These are phyloP conservation scores for Barnettozyma sp. DNA, from an alignment of 805 yeast species.

Conservation along the genomic window DNA sequence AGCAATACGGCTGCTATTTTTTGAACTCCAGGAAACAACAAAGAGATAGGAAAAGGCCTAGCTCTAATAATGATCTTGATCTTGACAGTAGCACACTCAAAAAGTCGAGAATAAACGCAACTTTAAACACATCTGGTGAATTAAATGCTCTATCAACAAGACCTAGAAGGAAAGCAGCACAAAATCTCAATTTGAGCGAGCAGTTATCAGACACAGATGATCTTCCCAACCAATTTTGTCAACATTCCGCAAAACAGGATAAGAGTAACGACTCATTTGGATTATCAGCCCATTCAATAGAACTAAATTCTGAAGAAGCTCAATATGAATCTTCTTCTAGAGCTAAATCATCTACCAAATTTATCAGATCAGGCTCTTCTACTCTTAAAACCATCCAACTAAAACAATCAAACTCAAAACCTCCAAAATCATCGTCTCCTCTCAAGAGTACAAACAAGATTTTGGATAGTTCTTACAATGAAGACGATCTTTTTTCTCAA, in stretches of 20 bases:
- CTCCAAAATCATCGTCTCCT: conserved; percentile 3
- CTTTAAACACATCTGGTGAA: background rate
- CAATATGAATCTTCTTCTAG: conserved; percentile 10
- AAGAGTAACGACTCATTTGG: conserved; percentile 20
- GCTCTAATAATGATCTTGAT: conserved; percentile 1
- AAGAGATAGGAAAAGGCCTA: no score
- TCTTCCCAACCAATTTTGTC: background rate
- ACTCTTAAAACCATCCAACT: conserved; percentile 1
- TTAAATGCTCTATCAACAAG: background rate
- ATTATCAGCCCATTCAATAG: conserved; percentile 16
- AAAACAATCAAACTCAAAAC: conserved; percentile 5
- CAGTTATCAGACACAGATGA: conserved; percentile 3
- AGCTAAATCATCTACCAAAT: conserved; percentile 6
- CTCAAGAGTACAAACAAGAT: conserved; percentile 16
- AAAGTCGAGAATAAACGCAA: background rate
- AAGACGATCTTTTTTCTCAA: conserved; percentile 16
- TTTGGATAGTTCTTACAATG: conserved; percentile 21
- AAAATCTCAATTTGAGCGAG: conserved; percentile 3
- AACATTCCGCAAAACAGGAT: conserved; percentile 1
- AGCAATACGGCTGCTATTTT: conserved; percentile 33
- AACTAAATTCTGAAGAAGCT: conserved; percentile 17
- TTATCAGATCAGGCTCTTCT: conserved; percentile 2
- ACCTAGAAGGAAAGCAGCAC: conserved; percentile 6
- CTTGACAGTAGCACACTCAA: conserved; percentile 3
- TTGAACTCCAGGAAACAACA: no score